phyloP scores from a whole-genome alignment of 2,329 filamentous ascomycete genomes.

The Phaeosphaeriaceae sp. region DNA sequence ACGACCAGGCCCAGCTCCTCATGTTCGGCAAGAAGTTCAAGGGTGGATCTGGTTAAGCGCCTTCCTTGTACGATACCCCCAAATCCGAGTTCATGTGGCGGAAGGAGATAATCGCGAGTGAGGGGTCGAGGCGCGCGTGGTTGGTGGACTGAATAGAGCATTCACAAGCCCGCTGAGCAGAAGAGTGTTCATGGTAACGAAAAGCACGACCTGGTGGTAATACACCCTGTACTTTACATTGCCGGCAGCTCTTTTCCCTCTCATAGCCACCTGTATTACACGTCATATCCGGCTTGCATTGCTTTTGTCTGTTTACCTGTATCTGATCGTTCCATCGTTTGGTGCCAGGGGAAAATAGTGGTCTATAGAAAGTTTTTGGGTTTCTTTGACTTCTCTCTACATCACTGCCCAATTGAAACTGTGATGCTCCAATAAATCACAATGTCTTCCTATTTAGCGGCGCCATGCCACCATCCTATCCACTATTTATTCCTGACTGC shows the following conservation, averaged over 20 bases:
- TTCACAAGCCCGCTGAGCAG: constrained; percentile 44
- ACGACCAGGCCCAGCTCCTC: constrained; percentile 99
- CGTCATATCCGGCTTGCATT: constrained; percentile 49
- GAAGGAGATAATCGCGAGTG: constrained; percentile 42
- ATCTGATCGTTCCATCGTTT: constrained; percentile 43
- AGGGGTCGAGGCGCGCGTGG: constrained; percentile 35
- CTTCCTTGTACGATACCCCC: constrained; percentile 44
- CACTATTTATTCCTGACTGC: constrained; percentile 38
- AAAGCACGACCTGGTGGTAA: constrained; percentile 51
- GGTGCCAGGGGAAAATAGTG: constrained; percentile 48
- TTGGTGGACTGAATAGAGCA: constrained; percentile 47
- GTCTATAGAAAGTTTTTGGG: constrained; percentile 47
- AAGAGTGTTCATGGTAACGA: constrained; percentile 54
- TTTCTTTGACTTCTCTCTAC: constrained; percentile 31
- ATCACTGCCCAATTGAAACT: not conserved
- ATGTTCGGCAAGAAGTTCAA: constrained; percentile 99
- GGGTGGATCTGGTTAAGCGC: constrained; percentile 56
- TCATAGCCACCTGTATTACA: constrained; percentile 45
- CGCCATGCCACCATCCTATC: not conserved
- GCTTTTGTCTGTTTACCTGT: constrained; percentile 47
- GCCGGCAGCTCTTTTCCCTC: constrained; percentile 43
- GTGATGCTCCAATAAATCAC: not conserved
- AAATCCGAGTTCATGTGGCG: constrained; percentile 44
- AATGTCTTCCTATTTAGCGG: too few relatives aligned
- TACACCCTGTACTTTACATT: constrained; percentile 54